phyloP scores from a whole-genome alignment of 306 rosid genomes.

The Citrullus amarus region DNA sequence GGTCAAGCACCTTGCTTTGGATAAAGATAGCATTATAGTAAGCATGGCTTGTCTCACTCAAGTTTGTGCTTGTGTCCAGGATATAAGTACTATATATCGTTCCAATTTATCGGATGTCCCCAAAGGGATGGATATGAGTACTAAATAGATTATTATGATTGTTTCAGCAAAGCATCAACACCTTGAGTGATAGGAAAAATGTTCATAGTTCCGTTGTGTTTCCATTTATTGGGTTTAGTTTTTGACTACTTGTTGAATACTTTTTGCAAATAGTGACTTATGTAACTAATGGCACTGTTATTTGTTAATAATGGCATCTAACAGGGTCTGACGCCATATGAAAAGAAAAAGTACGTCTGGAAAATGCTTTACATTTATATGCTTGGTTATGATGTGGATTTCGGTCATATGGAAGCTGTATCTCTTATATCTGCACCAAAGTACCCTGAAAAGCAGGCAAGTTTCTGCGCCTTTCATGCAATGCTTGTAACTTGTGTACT shows the following conservation, averaged over 20 bases:
- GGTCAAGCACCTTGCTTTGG: not conserved
- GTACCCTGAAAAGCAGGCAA: slow-evolving; percentile 98
- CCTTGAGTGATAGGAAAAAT: not conserved
- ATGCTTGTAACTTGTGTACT: not conserved
- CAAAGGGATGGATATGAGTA: not conserved
- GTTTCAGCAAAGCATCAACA: not conserved
- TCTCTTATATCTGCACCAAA: slow-evolving; percentile 99
- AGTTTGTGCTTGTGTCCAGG: not conserved
- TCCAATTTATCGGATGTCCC: not conserved
- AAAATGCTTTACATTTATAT: slow-evolving; percentile 93
- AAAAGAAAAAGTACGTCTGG: slow-evolving; percentile 99
- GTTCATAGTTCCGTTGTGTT: not conserved
- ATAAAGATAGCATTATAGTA: not conserved
- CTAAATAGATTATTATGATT: not conserved
- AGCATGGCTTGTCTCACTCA: not conserved
- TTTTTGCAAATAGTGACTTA: not conserved
- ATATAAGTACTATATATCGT: not conserved
- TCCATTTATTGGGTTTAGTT: not conserved
- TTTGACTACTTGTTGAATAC: not conserved
- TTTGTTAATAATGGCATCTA: slow-evolving; percentile 11
- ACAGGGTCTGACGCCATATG: slow-evolving; percentile 87
- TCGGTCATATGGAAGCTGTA: slow-evolving; percentile 99
- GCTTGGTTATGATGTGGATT: slow-evolving; percentile 99
- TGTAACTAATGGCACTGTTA: not conserved
- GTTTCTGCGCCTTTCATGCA: not conserved